These are phyloP conservation scores for Allomyces macrogynus DNA, from an alignment of 192 early-diverging fungal species.

Conservation along the genomic window DNA sequence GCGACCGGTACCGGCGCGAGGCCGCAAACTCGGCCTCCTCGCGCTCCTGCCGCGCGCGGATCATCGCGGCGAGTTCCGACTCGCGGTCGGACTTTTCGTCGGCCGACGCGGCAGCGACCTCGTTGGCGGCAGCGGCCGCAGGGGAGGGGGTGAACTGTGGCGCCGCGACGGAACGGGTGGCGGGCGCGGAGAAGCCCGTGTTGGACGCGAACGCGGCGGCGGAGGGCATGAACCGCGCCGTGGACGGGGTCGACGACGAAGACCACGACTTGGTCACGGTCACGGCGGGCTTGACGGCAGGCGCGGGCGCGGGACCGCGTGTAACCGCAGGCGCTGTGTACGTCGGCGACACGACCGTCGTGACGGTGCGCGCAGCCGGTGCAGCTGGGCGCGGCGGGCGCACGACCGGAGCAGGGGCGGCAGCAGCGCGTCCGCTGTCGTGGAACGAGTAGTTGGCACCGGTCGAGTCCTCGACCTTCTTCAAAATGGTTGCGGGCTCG, in stretches of 20 bases:
- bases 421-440: slow-evolving; percentile 6
- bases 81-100: background rate
- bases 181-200: background rate
- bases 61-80: background rate
- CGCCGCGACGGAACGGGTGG: background rate
- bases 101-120: background rate
- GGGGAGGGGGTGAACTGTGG: background rate
- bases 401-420: no score
- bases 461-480: slow-evolving; percentile 56
- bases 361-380: background rate
- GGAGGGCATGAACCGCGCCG: background rate
- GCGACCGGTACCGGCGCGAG: background rate
- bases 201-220: background rate
- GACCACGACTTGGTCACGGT: background rate
- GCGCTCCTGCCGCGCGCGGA: background rate
- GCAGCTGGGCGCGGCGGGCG: background rate
- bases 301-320: no score
- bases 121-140: background rate
- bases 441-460: slow-evolving; percentile 82
- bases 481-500: slow-evolving; percentile 62
- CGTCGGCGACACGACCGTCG: no score
- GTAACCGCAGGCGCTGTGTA: no score
- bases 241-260: background rate
- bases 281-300: background rate
- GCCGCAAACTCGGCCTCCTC: background rate